A percentile compares a stretch with the other conserved stretches of the same genome.
phyloP scores from a whole-genome alignment of 805 yeast genomes.

The Schizosaccharomyces cryophilus region DNA sequence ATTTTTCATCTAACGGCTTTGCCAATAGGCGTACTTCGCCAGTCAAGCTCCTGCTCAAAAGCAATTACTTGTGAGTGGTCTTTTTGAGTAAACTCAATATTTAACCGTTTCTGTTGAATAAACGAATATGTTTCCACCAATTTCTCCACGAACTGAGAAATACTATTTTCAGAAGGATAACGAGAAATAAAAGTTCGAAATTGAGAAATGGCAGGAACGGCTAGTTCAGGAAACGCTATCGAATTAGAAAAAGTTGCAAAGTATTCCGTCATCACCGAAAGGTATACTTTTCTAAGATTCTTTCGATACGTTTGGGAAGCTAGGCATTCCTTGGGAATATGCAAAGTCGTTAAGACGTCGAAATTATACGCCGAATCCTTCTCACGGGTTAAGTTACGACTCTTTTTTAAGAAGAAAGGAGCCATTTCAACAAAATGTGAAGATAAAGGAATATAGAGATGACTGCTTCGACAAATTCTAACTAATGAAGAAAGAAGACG shows the following conservation, averaged over 20 bases:
- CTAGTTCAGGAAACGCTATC: constrained; percentile 38
- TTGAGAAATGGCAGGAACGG: constrained; percentile 58
- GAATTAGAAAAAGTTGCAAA: constrained; percentile 61
- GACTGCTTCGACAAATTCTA: constrained; percentile 64
- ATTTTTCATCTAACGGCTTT: background rate
- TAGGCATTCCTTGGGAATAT: background rate
- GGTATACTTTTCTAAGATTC: constrained; percentile 25
- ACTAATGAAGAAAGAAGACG: constrained; percentile 60
- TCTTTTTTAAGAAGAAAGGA: background rate
- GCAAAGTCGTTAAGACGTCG: background rate
- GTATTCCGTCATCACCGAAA: constrained; percentile 58
- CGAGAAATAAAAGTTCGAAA: constrained; percentile 13
- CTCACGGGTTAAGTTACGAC: background rate
- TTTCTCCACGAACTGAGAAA: background rate
- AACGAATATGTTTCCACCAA: background rate
- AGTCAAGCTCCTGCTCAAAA: background rate
- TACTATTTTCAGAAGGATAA: background rate
- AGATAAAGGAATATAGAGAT: constrained; percentile 74
- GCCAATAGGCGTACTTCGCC: background rate
- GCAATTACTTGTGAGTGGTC: background rate
- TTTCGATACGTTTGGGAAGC: background rate
- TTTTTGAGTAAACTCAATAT: background rate
- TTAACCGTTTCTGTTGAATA: background rate
- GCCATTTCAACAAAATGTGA: constrained; percentile 32
- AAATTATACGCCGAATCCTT: background rate